phyloP scores from a whole-genome alignment of 2,329 filamentous ascomycete species.

The Lasiodiplodia theobromae region DNA sequence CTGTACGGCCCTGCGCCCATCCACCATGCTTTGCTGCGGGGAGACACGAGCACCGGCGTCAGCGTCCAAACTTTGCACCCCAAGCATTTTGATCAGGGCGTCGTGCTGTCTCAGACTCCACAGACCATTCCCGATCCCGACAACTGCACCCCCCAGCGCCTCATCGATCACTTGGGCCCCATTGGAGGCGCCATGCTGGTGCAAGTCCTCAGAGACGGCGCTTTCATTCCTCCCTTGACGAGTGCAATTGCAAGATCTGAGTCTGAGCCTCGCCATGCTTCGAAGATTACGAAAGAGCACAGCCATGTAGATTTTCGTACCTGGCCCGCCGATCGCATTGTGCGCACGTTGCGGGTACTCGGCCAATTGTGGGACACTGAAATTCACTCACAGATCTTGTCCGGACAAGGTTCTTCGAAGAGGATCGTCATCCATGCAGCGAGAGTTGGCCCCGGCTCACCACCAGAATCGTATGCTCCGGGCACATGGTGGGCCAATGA shows the following conservation, averaged over 20 bases:
- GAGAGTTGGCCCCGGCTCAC: not conserved
- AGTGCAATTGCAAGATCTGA: conserved; percentile 43
- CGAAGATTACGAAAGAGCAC: conserved; percentile 74
- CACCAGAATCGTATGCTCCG: not conserved
- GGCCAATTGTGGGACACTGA: conserved; percentile 69
- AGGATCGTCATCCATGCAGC: conserved; percentile 8
- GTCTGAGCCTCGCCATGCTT: conserved; percentile 61
- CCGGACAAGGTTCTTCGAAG: not conserved
- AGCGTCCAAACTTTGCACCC: conserved; percentile 87
- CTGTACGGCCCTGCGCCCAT: conserved; percentile 87
- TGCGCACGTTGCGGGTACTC: conserved; percentile 65
- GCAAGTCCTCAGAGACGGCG: conserved; percentile 64
- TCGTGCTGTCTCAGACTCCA: conserved; percentile 72
- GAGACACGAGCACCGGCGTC: conserved; percentile 71
- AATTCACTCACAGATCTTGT: conserved; percentile 31
- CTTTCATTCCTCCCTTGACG: conserved; percentile 70
- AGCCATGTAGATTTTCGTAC: conserved; percentile 66
- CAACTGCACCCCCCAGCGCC: conserved; percentile 54
- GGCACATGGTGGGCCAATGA: conserved; percentile 6
- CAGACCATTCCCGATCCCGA: conserved; percentile 60
- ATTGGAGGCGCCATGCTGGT: conserved; percentile 76
- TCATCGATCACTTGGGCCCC: conserved; percentile 65
- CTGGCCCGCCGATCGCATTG: conserved; percentile 61
- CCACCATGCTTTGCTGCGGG: conserved; percentile 78
- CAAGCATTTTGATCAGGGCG: conserved; percentile 77